phyloP scores from a whole-genome alignment of 495 filamentous ascomycete genomes.

The Neurospora pannonica region DNA sequence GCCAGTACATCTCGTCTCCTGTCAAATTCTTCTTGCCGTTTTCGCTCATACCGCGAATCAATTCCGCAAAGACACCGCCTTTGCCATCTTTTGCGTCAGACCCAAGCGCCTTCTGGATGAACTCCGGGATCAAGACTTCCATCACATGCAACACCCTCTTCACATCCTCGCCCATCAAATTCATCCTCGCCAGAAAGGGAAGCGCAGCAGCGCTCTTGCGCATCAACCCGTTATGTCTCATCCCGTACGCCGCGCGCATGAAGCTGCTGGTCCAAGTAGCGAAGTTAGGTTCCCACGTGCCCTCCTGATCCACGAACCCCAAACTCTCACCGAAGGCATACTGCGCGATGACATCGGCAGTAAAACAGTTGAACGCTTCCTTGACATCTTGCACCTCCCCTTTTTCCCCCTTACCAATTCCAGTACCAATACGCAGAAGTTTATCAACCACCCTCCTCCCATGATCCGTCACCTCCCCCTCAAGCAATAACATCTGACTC shows the following conservation, averaged over 20 bases:
- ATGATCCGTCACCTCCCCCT: conserved; percentile 22
- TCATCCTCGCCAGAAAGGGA: conserved; percentile 6
- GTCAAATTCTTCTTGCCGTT: conserved; percentile 7
- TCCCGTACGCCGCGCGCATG: conserved; percentile 24
- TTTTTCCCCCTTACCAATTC: background rate
- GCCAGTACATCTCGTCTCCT: conserved; percentile 16
- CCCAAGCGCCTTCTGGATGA: conserved; percentile 7
- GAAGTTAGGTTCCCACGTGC: conserved; percentile 16
- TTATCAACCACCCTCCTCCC: conserved; percentile 7
- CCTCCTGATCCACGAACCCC: conserved; percentile 18
- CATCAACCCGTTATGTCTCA: conserved; percentile 9
- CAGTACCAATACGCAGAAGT: background rate
- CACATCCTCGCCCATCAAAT: conserved; percentile 17
- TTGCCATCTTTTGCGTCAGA: conserved; percentile 3
- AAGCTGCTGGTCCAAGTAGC: conserved; percentile 16
- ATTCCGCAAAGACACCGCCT: conserved; percentile 12
- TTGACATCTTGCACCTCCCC: conserved; percentile 13
- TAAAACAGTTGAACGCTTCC: conserved; percentile 22
- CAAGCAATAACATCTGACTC: conserved; percentile 21
- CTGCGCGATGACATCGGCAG: conserved; percentile 19
- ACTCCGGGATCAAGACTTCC: conserved; percentile 13
- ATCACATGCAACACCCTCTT: conserved; percentile 8
- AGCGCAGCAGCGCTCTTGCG: conserved; percentile 8
- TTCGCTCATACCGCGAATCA: conserved; percentile 3
- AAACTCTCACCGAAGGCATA: conserved; percentile 23